Conservation (phyloP, 768 basidiomycete species). For the Trametes maxima region DNA sequence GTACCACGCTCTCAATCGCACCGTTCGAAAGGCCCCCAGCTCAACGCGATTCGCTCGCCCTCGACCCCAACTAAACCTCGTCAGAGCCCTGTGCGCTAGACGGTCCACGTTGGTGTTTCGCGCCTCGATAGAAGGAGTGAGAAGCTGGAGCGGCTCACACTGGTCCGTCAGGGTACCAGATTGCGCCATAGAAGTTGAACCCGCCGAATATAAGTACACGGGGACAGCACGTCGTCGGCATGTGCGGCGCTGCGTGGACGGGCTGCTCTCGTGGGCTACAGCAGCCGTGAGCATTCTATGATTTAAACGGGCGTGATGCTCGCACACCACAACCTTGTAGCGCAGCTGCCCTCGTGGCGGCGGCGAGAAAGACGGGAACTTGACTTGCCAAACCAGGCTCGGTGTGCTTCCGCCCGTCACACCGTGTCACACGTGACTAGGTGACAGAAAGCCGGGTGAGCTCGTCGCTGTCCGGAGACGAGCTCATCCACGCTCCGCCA, state of each 20-base stretch:
- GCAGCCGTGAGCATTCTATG: neutral
- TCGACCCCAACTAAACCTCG: neutral
- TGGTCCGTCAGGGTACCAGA: too few relatives aligned
- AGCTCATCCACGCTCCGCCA: constrained; percentile 12
- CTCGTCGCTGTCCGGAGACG: neutral
- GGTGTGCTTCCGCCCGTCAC: constrained; percentile 7
- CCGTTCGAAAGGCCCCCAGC: constrained; percentile 1
- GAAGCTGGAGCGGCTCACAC: too few relatives aligned
- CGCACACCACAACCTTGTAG: neutral
- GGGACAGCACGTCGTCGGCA: too few relatives aligned
- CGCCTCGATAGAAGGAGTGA: too few relatives aligned
- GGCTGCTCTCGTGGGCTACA: neutral
- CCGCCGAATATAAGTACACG: too few relatives aligned
- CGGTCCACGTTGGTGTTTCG: neutral
- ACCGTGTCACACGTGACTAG: neutral
- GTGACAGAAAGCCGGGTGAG: neutral
- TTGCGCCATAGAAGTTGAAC: too few relatives aligned
- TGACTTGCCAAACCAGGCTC: constrained; percentile 5
- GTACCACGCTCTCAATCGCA: too few relatives aligned
- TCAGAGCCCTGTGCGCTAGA: neutral
- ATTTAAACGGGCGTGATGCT: too few relatives aligned
- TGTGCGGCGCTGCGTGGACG: too few relatives aligned
- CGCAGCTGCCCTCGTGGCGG: neutral
- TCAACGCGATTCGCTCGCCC: neutral
- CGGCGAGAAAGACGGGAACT: neutral